A percentile compares a stretch with the other conserved stretches of the same genome.
These are phyloP conservation scores for Trametopsis cervina DNA, from an alignment of 768 basidiomycete genomes.

Conservation along the genomic window DNA sequence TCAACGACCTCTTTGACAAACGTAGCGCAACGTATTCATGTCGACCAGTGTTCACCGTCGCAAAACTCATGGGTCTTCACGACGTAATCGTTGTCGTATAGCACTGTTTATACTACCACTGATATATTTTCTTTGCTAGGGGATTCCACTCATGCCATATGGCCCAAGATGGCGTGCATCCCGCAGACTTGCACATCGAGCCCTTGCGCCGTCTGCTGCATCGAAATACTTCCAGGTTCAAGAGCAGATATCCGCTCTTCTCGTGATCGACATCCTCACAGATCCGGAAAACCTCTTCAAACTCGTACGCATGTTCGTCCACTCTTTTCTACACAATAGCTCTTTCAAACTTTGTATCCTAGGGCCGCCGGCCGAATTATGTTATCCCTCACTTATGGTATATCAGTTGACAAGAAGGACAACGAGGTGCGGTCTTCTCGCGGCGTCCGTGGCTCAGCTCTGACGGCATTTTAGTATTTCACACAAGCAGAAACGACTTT, in stretches of 20 bases:
- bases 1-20: slow-evolving; percentile 25
- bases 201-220: slow-evolving; percentile 25
- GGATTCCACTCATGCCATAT: slow-evolving; percentile 19
- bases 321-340: not conserved
- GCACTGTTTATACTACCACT: not conserved
- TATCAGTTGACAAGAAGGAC: slow-evolving; percentile 1
- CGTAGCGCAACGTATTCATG: slow-evolving; percentile 24
- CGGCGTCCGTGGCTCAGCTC: not conserved
- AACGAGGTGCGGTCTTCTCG: not conserved
- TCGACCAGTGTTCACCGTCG: slow-evolving; percentile 29
- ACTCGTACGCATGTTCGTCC: not conserved
- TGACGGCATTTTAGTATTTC: slow-evolving; percentile 2
- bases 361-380: slow-evolving; percentile 2
- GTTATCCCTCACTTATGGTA: slow-evolving; percentile 5
- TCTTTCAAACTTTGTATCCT: not conserved
- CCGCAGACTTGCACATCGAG: slow-evolving; percentile 24
- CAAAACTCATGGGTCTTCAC: slow-evolving; percentile 27
- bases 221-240: slow-evolving; percentile 27
- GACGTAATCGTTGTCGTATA: slow-evolving; percentile 4
- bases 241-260: slow-evolving; percentile 20
- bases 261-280: slow-evolving; percentile 1
- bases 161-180: slow-evolving; percentile 19
- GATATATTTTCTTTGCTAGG: slow-evolving; percentile 9
- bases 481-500: slow-evolving; percentile 3
- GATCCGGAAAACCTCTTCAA: slow-evolving; percentile 1